Evolutionary conservation across 805 yeast genomes (phyloP).

Genomic region (Lipomyces yamadae): DNA sequence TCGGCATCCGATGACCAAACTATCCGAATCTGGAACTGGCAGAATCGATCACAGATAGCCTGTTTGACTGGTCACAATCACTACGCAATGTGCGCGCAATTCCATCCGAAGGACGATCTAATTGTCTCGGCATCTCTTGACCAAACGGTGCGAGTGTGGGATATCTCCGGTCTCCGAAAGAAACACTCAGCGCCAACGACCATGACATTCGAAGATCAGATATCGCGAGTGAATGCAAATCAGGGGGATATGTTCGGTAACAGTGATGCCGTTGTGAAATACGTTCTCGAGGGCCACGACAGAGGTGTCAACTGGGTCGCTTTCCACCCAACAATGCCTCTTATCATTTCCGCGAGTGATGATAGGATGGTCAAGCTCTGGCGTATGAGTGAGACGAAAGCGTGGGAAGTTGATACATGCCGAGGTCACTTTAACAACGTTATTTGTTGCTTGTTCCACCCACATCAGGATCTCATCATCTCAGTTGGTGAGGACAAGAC

Average conservation of each 20-base stretch:
- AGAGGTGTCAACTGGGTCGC: slow-evolving; percentile 99
- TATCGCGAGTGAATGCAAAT: slow-evolving; percentile 57
- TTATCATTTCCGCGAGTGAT: slow-evolving; percentile 94
- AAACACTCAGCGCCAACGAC: slow-evolving; percentile 81
- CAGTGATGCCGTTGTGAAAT: slow-evolving; percentile 92
- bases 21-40: slow-evolving; percentile 99
- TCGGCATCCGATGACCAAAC: slow-evolving; percentile 98
- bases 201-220: slow-evolving; percentile 50
- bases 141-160: slow-evolving; percentile 99
- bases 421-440: slow-evolving; percentile 97
- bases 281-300: slow-evolving; percentile 96
- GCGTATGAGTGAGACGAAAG: slow-evolving; percentile 97
- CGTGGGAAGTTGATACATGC: slow-evolving; percentile 99
- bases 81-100: slow-evolving; percentile 97
- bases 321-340: slow-evolving; percentile 94
- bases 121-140: slow-evolving; percentile 95
- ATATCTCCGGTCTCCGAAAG: slow-evolving; percentile 90
- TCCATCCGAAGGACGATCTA: slow-evolving; percentile 93
- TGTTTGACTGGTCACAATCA: slow-evolving; percentile 98
- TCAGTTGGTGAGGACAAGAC: slow-evolving; percentile 97
- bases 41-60: slow-evolving; percentile 95
- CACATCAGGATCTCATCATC: slow-evolving; percentile 85
- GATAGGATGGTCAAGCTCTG: slow-evolving; percentile 93
- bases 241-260: slow-evolving; percentile 82
- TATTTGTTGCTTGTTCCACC: slow-evolving; percentile 87